Base-by-base conservation (phyloP, 768 basidiomycete genomes). In the Leccinum arenicola region DNA sequence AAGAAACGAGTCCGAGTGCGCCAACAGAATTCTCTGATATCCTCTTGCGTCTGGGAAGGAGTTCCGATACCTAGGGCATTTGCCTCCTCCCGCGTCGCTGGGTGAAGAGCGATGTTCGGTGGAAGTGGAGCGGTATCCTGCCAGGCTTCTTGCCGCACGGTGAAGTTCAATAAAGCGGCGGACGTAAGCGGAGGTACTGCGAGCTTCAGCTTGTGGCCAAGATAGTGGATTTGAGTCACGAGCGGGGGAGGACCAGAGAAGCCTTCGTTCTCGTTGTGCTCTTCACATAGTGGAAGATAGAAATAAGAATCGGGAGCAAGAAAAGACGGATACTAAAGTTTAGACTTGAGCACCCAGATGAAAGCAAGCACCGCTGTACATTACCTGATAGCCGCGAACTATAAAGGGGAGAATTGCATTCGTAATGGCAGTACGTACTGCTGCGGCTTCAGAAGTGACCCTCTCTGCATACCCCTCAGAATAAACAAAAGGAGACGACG, bases 221-320 rank as follows among this genome's bases (percentile, higher is more conserved):
- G 80, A 63, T 83, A 77, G 3, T 62, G 57, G 50, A 81, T 71
- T 36, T 72, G 72, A 15, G 73, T 60, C 17, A 64, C 59, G 10
- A 70, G 65, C 11, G 78, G 73, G 7, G 61, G 64, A 10, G 76
- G 73, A 4, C 75, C 69, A n/a, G 75, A 74, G 47, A 66, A 66
- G 57, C 69, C 69, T 55, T 54, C 14, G 3, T 47, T 45, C 33
- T 61, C 62, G 11, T 72, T 68, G 19, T 68, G 58, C 12, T 68
- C 66, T 29, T 64, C 68, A 25, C 71, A 73, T 25, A 80, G 54
- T 1, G 81, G 80, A 11, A 82, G 68, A 43, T 73, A 66, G 60
- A 80, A 79, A 64, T 73, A 73, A n/a, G 71, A 61, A 58, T 82
- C 81, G 3, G 79, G 78, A 29, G 75, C 79, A 62, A 78, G 76